Evolutionary conservation across 305 asterid genomes (phyloP), one percentile per base, ranked within the genome.

Genomic region (Stenogyne calaminthoides): DNA sequence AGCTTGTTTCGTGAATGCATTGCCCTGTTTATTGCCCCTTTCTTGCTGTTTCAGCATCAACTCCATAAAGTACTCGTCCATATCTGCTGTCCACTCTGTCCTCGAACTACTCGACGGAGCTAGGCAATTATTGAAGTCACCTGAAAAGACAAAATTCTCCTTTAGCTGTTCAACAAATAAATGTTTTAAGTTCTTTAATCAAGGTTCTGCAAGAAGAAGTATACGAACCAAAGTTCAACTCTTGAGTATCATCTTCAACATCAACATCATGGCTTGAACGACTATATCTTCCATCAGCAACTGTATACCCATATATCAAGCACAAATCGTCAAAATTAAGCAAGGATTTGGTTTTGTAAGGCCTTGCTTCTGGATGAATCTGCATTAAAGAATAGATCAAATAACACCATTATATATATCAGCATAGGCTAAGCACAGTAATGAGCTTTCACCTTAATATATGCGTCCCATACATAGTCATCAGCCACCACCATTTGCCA

Each of bases 181-280:
- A 27, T 15, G 64, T 8, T 32, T 27, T 1, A n/a, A 16, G 54
- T 63, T 29, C 9, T 22, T 15, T 42, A 32, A 42, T 61, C 54
- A 40, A 68, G 55, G 60, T 54, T 64, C 37, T 34, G 64, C 49
- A 61, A 69, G 62, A 69, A 59, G 75, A 69, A 59, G 75, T 11
- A 27, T 29, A 36, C 78, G 10, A 32, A 82, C 84, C 82, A 49
- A 73, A 47, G 60, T 67, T 73, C 63, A 52, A 51, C 59, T 79
- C 84, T 56, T 76, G 83, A 29, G 34, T 68, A 63, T 79, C 86
- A 66, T 82, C 83, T 29, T 79, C 84, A 29, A 73, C 76, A 73
- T 82, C 84, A 10, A 82, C 71, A 74, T 82, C 86, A 82, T 82
- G 86, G 67, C 86, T 82, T 40, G 86, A 82, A 65, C 82, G 86